Evolutionary conservation across 352 stramenopile species (phyloP), one percentile per base, ranked within the genome.

Genomic region (Pythium folliculosum): DNA sequence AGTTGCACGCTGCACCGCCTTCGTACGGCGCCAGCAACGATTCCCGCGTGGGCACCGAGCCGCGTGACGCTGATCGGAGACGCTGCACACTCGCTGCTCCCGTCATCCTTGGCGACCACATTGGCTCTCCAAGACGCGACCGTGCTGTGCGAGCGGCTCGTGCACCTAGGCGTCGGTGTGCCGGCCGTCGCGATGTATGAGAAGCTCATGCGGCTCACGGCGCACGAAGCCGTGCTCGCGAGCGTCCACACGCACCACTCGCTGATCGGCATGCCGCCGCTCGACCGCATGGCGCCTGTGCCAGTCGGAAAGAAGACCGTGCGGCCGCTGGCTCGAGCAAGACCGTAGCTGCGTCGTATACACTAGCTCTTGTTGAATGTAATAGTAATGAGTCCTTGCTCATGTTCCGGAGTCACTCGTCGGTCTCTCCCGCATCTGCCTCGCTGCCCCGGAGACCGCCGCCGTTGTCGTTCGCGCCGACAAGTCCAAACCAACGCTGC

Each of bases 1-100:
- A 82, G 74, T 72, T 81, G 76, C 61, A 81, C 79, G 12, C 82
- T 88, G 64, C 67, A 88, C 14, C 79, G 78, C 22, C 77, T 90
- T 43, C 86, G 77, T 12, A 84, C 76, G 27, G 85, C 82, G 72
- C 76, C 76, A 2, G 80, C 80, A 0, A 70, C 86, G 3, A 77
- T 90, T 52, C 66, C 69, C 10, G 57, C 65, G 38, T 88, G 80
- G 82, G 40, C 75, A 38, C 77, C 82, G 5, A 78, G 76, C 0
- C 60, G 51, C 0, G 78, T 90, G 13, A 90, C 82, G 30, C 60
- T 90, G 16, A 62, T 90, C 5, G 82, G 82, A 6, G 82, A 90
- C 51, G 78, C 82, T 1, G 71, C 84, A 14, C 82, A 90, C 69
- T 80, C 80, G 1, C 88, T 90, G 80, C 64, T 73, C 6, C 80